These are phyloP conservation scores for Albophoma yamanashiensis DNA, from an alignment of 2,329 filamentous ascomycete genomes.

Conservation along the genomic window DNA sequence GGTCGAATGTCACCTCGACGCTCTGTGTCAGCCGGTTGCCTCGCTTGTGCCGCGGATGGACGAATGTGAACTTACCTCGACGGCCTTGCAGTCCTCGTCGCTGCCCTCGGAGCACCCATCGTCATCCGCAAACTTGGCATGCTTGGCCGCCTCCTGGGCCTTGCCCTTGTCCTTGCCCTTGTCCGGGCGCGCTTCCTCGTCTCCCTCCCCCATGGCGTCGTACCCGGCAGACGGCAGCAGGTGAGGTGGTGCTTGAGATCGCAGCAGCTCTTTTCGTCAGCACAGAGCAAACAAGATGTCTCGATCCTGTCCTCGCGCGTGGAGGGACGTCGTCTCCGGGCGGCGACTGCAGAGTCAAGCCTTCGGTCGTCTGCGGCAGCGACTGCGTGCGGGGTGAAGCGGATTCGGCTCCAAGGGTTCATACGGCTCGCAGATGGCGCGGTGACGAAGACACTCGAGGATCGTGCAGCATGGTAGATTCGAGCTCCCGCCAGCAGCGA, in stretches of 20 bases:
- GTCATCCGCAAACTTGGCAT: slow-evolving; percentile 13
- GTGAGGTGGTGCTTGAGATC: slow-evolving; percentile 2
- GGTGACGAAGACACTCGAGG: background rate
- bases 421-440: background rate
- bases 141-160: slow-evolving; percentile 9
- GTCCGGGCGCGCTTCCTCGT: background rate
- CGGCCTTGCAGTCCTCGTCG: slow-evolving; percentile 34
- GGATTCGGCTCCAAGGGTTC: background rate
- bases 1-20: slow-evolving; percentile 49
- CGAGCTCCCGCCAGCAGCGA: background rate
- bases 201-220: background rate
- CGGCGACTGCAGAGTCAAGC: background rate
- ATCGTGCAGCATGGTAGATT: background rate
- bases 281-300: background rate
- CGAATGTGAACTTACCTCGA: slow-evolving; percentile 31
- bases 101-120: slow-evolving; percentile 30
- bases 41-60: background rate
- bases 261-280: slow-evolving; percentile 2
- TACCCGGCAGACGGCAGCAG: background rate
- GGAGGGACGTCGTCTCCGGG: background rate
- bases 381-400: background rate
- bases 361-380: background rate
- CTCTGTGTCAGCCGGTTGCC: background rate
- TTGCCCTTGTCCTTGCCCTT: slow-evolving; percentile 1
- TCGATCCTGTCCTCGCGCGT: background rate